Conservation (phyloP, 2,329 filamentous ascomycete genomes). For the Penicillium sp. region DNA sequence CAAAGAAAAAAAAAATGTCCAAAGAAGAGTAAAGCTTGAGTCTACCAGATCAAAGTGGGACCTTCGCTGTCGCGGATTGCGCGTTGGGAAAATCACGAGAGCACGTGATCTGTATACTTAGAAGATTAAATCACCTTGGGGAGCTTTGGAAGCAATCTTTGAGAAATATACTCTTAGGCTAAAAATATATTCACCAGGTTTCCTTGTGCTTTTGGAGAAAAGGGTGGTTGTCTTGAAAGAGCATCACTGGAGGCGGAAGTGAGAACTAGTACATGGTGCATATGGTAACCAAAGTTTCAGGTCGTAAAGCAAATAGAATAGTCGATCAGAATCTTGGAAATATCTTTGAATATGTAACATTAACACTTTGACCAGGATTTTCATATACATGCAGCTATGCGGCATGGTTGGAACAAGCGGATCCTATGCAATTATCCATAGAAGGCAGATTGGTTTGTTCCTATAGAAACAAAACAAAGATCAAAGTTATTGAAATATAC, state of each 20-base stretch:
- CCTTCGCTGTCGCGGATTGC: conserved; percentile 12
- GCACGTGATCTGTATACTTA: conserved; percentile 20
- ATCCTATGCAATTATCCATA: background rate
- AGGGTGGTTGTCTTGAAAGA: background rate
- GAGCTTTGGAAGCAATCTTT: background rate
- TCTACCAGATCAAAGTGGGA: background rate
- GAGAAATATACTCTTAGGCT: background rate
- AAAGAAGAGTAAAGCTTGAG: background rate
- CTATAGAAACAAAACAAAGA: background rate
- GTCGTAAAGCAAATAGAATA: background rate
- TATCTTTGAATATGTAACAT: background rate
- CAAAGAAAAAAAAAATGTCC: background rate
- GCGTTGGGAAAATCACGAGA: conserved; percentile 18
- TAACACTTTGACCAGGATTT: no score
- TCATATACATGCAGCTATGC: background rate
- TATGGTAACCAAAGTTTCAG: background rate
- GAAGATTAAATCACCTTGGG: background rate
- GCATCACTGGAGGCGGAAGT: background rate
- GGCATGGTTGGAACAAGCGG: background rate
- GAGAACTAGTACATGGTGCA: background rate
- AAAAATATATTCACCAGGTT: background rate
- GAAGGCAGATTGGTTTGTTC: background rate
- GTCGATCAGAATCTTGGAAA: background rate
- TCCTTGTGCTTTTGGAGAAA: background rate
- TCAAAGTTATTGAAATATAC: background rate